Base-by-base conservation (phyloP, 1,139 yeast species). In the Candida buenavistaensis region DNA sequence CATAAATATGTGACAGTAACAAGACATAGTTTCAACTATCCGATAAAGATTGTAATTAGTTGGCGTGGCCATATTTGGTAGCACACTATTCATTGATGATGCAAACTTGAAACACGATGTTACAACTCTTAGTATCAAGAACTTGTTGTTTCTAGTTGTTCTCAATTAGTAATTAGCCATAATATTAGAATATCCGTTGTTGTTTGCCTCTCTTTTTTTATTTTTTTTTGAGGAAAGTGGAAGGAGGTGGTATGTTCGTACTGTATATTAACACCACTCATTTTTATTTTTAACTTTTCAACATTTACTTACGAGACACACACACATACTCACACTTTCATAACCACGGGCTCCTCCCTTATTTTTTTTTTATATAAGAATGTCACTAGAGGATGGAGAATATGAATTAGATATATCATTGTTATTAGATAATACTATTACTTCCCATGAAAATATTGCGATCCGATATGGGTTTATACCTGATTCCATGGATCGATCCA, bases 391-490 rank as follows among this genome's bases (percentile, higher is more conserved):
- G 8, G 74, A 70, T 48, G 76, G 76, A 11, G 76, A 70, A 43
- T 70, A 70, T 44, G 73, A 66, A 26, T 58, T 70, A 30, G 75
- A 69, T 40, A 46, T 68, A 24, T 51, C 60, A 24, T 56, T 50
- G n/a, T 48, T 66, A 12, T 37, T 51, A 28, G 50, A 45, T 11
- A 35, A 28, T 6, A 33, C 19, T 20, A 16, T 26, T 19, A 13
- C 16, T 17, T 21, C 27, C 10, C 36, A 48, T 5, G 50, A 50
- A 20, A 51, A 58, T 33, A 48, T 68, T 26, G 74, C 72, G 7
- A 50, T 70, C 22, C 53, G 74, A 17, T 69, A 68, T 44, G 74
- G 73, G 19, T 60, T 64, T 38, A 55, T 66, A n/a, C 73, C 74
- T 5, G 68, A 64, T 35, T 59, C 70, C 24, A 59, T 69, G 68